Evolutionary conservation across 2,329 filamentous ascomycete genomes (phyloP).

Genomic region (Corynespora cassiicola): DNA sequence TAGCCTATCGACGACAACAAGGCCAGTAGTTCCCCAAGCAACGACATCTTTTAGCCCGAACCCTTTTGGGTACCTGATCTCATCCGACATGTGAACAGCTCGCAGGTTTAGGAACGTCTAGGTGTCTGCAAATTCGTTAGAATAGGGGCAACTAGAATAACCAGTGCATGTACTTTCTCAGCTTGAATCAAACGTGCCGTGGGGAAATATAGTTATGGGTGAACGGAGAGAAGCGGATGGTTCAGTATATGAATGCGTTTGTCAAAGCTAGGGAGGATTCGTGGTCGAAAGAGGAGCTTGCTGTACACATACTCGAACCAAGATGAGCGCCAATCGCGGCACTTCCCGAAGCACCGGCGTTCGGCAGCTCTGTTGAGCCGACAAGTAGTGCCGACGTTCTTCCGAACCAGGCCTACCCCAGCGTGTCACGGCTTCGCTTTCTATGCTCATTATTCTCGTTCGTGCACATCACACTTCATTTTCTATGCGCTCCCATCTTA

Average conservation of each 20-base stretch:
- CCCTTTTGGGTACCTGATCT: slow-evolving; percentile 10
- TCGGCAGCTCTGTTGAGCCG: too few species aligned
- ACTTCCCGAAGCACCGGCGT: too few species aligned
- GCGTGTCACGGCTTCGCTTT: too few species aligned
- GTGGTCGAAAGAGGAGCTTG: background rate
- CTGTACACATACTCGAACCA: background rate
- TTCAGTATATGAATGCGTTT: background rate
- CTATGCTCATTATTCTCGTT: too few species aligned
- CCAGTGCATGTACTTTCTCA: slow-evolving; percentile 1
- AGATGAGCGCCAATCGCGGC: slow-evolving; percentile 3
- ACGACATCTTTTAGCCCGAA: slow-evolving; percentile 8
- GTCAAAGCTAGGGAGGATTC: background rate
- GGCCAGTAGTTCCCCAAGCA: slow-evolving; percentile 9
- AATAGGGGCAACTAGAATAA: too few species aligned
- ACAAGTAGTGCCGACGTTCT: too few species aligned
- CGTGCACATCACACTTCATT: too few species aligned
- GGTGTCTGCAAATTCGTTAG: too few species aligned
- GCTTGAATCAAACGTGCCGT: background rate
- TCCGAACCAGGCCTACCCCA: too few species aligned
- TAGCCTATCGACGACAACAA: slow-evolving; percentile 10
- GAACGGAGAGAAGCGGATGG: background rate
- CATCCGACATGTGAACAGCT: slow-evolving; percentile 5
- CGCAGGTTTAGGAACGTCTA: background rate
- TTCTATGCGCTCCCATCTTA: too few species aligned
- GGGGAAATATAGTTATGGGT: slow-evolving; percentile 1